phyloP scores from a whole-genome alignment of 2,329 filamentous ascomycete species.

The Hymenoscyphus salicellus region DNA sequence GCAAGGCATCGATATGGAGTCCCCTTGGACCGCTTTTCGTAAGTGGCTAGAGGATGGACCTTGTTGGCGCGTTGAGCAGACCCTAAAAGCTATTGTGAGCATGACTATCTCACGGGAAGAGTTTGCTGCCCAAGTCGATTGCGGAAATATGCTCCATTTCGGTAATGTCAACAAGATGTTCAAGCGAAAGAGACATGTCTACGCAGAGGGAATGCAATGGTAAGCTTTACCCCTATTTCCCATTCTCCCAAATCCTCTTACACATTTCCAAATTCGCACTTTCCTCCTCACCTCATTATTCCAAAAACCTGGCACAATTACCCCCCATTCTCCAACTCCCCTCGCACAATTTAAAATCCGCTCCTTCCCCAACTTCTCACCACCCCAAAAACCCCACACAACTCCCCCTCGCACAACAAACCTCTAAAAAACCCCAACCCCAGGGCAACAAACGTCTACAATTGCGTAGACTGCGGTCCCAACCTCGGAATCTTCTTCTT shows the following conservation, averaged over 20 bases:
- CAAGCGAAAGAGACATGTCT: neutral
- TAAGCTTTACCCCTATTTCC: neutral
- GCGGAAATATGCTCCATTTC: conserved; percentile 9
- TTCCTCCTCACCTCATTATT: neutral
- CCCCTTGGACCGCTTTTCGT: conserved; percentile 21
- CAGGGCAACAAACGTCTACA: neutral
- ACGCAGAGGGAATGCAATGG: neutral
- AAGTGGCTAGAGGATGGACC: conserved; percentile 30
- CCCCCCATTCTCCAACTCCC: neutral
- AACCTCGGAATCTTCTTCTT: conserved; percentile 26
- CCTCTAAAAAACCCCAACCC: neutral
- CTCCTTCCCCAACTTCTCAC: too few relatives aligned
- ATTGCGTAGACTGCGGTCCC: conserved; percentile 17
- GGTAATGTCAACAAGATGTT: conserved; percentile 9
- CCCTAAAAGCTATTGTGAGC: conserved; percentile 18
- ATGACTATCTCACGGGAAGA: neutral
- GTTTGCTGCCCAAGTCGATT: conserved; percentile 23
- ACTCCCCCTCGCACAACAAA: neutral
- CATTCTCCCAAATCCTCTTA: neutral
- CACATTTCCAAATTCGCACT: neutral
- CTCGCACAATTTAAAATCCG: too few relatives aligned
- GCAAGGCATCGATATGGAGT: conserved; percentile 26
- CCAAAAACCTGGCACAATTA: neutral
- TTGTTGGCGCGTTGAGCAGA: conserved; percentile 26
- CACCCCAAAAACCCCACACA: too few relatives aligned